A percentile compares a stretch with the other conserved stretches of the same genome.
These are phyloP conservation scores for Bondarzewia mesenterica DNA, from an alignment of 1,284 basidiomycete species.

Conservation along the genomic window DNA sequence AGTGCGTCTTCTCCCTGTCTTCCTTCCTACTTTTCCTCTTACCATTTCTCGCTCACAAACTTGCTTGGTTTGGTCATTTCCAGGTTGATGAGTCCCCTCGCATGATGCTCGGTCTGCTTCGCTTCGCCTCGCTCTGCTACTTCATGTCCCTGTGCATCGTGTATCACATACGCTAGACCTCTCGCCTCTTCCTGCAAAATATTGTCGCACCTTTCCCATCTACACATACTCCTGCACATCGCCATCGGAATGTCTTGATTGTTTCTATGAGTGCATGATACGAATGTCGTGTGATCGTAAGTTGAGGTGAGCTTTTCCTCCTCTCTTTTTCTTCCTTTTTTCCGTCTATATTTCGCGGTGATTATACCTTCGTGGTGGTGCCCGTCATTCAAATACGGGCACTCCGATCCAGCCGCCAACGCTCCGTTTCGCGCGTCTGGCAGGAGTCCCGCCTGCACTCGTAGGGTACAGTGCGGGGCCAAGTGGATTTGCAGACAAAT, in stretches of 20 bases:
- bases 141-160: constrained; percentile 11
- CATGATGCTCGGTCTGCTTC: constrained; percentile 45
- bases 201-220: neutral
- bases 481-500: constrained; percentile 10
- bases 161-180: neutral
- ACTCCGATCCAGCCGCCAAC: constrained; percentile 10
- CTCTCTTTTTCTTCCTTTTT: neutral
- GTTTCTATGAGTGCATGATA: no score
- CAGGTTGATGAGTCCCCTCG: constrained; percentile 85
- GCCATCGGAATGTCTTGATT: neutral
- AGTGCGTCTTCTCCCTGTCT: constrained; percentile 44
- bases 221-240: neutral
- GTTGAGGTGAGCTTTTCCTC: constrained; percentile 20
- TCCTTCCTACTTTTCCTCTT: constrained; percentile 1
- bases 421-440: neutral
- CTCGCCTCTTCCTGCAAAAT: constrained; percentile 3
- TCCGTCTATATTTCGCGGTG: constrained; percentile 25
- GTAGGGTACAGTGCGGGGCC: no score
- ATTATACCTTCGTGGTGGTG: constrained; percentile 68
- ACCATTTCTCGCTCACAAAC: constrained; percentile 10
- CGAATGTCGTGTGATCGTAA: no score
- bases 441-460: constrained; percentile 1
- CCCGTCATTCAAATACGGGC: constrained; percentile 7
- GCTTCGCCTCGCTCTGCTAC: constrained; percentile 13
- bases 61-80: constrained; percentile 3